Evolutionary conservation across 345 rosid species (phyloP), one percentile per base, ranked within the genome.

Genomic region (Microcos paniculata): DNA sequence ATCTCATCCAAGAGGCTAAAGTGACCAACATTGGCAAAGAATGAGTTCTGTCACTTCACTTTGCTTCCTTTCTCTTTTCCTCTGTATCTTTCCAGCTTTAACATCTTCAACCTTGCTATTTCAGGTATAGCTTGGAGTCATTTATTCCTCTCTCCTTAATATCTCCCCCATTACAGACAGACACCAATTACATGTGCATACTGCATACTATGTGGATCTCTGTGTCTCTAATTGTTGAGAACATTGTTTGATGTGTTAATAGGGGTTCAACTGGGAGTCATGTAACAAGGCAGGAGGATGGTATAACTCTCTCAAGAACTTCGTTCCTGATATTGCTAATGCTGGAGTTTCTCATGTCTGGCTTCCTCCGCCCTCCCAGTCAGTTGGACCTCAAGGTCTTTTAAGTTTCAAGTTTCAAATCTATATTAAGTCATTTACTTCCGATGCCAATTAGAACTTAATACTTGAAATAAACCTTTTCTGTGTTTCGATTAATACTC

Each of bases 231-330:
- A 53, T 65, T 28, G 11, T 66, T 45, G 18, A 56, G 56, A 43
- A 31, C 23, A n/a, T 52, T 26, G 16, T 26, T 21, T 75, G 71
- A 56, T 57, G 62, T 48, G 8, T 1, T 75, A 12, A 48, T 30
- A 94, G 97, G 97, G 94, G 8, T 95, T 95, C 89, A 93, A 90
- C 55, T 95, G 98, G 99, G 98, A 90, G 64, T 93, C 98, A 38
- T 77, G 85, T 63, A 85, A 85, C 61, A 82, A 84, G 67, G 80
- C 77, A 62, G 98, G 96, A 46, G 98, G 97, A 49, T 95, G 92
- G 92, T 90, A 95, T 85, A 95, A 89, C 56, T 88, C 85, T 1
- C 85, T 95, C 16, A 87, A 83, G 79, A 90, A 76, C 76, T 70
- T 78, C 24, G 67, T 90, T 53, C 79, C 90, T 63, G 97, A 92